Percentiles rank a stretch among this genome's conserved stretches.
These are phyloP conservation scores for Sicyos baderoa DNA, from an alignment of 306 rosid genomes.

Conservation along the genomic window DNA sequence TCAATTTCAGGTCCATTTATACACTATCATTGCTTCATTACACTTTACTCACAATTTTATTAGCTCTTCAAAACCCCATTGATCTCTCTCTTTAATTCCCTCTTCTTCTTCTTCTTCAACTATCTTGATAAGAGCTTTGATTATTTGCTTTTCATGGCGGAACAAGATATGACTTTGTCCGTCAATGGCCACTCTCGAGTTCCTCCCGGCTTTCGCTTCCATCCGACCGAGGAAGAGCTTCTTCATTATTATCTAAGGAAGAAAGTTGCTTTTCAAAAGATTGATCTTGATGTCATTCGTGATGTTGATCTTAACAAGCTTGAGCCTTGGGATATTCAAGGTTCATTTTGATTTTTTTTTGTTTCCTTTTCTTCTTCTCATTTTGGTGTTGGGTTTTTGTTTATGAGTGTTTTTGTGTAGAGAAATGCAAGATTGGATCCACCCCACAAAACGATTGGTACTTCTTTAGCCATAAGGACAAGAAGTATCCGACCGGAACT, in stretches of 20 bases:
- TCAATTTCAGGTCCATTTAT: conserved; percentile 50
- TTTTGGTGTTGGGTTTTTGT: neutral
- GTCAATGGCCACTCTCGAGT: conserved; percentile 51
- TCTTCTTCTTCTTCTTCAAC: neutral
- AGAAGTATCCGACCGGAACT: conserved; percentile 55
- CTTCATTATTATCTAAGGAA: conserved; percentile 50
- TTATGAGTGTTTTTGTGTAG: conserved; percentile 13
- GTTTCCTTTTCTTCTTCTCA: neutral
- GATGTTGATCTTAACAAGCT: conserved; percentile 59
- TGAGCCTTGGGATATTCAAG: conserved; percentile 65
- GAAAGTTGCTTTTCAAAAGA: conserved; percentile 44
- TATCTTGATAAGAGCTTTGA: neutral
- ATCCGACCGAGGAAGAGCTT: conserved; percentile 56
- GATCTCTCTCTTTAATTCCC: neutral
- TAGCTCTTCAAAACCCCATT: conserved; percentile 4
- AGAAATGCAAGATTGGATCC: conserved; percentile 52
- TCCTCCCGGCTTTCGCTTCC: conserved; percentile 51
- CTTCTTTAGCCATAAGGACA: conserved; percentile 56
- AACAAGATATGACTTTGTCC: conserved; percentile 38
- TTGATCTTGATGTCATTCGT: conserved; percentile 51
- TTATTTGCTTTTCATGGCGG: neutral
- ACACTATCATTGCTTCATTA: conserved; percentile 36
- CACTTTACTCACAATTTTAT: conserved; percentile 25
- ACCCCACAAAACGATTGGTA: conserved; percentile 60
- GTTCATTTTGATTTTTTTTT: conserved; percentile 5